Percentiles rank a stretch among this genome's conserved stretches.
Evolutionary conservation across 2,329 filamentous ascomycete genomes (phyloP).

Genomic region (Fusarium oxysporum): DNA sequence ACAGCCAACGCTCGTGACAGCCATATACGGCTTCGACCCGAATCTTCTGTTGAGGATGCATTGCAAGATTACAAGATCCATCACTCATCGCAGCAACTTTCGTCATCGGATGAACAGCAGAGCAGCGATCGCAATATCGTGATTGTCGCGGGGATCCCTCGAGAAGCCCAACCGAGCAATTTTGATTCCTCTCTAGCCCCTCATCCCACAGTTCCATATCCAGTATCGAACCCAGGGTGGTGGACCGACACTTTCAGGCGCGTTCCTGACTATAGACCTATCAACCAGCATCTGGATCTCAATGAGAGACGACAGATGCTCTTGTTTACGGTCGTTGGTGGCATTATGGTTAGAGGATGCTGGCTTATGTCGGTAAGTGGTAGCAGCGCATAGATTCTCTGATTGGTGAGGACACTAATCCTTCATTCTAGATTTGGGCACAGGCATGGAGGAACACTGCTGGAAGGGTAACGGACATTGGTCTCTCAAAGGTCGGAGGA

Average conservation of each 20-base stretch:
- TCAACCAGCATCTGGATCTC: background rate
- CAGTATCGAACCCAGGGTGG: slow-evolving; percentile 8
- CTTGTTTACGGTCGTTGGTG: background rate
- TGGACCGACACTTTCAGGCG: background rate
- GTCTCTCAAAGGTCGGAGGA: background rate
- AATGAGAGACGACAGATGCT: background rate
- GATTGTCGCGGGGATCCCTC: background rate
- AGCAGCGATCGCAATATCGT: background rate
- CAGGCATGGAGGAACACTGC: background rate
- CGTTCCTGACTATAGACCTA: background rate
- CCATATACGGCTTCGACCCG: background rate
- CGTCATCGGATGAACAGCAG: background rate
- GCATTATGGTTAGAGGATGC: slow-evolving; percentile 3
- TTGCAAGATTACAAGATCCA: slow-evolving; percentile 11
- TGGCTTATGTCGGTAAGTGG: background rate
- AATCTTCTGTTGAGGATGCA: background rate
- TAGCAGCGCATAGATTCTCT: background rate
- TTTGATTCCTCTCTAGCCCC: background rate
- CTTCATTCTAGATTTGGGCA: background rate
- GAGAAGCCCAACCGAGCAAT: slow-evolving; percentile 4
- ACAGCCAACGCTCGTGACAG: background rate
- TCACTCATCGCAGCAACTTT: background rate
- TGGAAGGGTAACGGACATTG: background rate
- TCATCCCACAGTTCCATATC: background rate
- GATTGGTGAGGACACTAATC: background rate